Percentiles rank a stretch among this genome's conserved stretches.
These are phyloP conservation scores for Citrus hindsii DNA, from an alignment of 345 rosid genomes.

Conservation along the genomic window DNA sequence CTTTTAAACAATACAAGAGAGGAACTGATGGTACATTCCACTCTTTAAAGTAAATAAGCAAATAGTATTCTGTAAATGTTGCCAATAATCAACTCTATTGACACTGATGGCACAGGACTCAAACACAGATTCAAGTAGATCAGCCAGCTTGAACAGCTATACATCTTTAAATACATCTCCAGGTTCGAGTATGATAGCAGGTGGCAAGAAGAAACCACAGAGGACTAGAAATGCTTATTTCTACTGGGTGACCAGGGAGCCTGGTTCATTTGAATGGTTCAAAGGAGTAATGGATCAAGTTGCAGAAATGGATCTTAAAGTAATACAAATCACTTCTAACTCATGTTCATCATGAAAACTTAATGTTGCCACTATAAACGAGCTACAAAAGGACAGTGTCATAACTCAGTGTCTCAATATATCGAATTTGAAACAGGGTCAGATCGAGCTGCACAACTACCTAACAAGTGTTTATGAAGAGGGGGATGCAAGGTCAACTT, in stretches of 20 bases:
- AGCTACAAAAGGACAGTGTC: not conserved
- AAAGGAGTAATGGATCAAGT: constrained; percentile 95
- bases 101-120: constrained; percentile 40
- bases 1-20: constrained; percentile 76
- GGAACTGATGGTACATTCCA: constrained; percentile 48
- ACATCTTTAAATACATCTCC: constrained; percentile 54
- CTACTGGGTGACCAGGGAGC: constrained; percentile 97
- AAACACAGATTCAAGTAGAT: constrained; percentile 58
- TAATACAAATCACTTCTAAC: constrained; percentile 22
- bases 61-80: not conserved
- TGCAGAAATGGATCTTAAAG: constrained; percentile 85
- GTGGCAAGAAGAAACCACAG: constrained; percentile 53
- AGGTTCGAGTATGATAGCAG: constrained; percentile 24
- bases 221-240: constrained; percentile 72
- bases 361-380: not conserved
- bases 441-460: constrained; percentile 92
- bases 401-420: not conserved
- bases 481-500: constrained; percentile 94
- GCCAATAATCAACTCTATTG: not conserved
- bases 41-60: not conserved
- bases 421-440: constrained; percentile 53
- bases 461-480: constrained; percentile 98
- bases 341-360: not conserved
- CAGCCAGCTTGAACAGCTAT: constrained; percentile 70
- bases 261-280: constrained; percentile 94